Conservation (phyloP, 1,284 basidiomycete genomes). For the Puccinia triticina region DNA sequence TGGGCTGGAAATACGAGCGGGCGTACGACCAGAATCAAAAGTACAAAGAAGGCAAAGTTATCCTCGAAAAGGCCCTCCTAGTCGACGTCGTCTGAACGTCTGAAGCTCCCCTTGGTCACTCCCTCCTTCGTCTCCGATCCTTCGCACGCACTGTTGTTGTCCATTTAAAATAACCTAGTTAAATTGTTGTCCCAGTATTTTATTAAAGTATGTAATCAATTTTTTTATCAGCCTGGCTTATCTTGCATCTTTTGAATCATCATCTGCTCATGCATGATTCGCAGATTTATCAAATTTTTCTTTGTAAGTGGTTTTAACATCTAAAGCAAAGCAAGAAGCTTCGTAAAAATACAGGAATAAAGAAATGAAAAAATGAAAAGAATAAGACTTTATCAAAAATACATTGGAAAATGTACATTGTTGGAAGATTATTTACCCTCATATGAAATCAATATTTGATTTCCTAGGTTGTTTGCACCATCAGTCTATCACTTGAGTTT, state of each 20-base stretch:
- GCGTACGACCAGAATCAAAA: constrained; percentile 87
- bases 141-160: background rate
- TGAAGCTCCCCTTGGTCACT: constrained; percentile 12
- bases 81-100: constrained; percentile 57
- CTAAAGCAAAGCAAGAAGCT: background rate
- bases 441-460: no score
- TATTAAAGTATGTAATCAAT: no score
- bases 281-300: background rate
- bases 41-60: constrained; percentile 98
- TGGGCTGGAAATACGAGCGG: constrained; percentile 98
- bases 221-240: no score
- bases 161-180: background rate
- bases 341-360: background rate
- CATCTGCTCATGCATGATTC: no score
- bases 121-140: background rate
- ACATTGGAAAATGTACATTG: no score
- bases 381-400: background rate
- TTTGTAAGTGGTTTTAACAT: background rate
- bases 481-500: no score
- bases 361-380: background rate
- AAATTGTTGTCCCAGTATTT: no score
- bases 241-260: no score
- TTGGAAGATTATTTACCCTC: no score
- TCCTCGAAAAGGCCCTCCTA: constrained; percentile 88
- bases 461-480: no score